These are phyloP conservation scores for Geranium incanum DNA, from an alignment of 441 rosid genomes.

Conservation along the genomic window DNA sequence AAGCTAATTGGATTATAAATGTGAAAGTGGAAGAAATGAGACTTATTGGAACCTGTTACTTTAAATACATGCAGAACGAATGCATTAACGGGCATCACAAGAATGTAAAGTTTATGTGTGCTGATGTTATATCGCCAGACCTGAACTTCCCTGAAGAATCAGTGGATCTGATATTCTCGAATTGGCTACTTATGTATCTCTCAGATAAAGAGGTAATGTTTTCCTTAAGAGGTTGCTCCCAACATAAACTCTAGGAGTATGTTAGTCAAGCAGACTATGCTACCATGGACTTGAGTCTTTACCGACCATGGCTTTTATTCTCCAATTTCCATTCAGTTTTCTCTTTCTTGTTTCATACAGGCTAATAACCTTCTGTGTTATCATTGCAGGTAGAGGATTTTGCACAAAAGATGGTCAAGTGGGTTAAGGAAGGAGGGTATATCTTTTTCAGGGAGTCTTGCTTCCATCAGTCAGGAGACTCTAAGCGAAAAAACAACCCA, in stretches of 20 bases:
- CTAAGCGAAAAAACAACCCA: constrained; percentile 65
- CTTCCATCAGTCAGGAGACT: constrained; percentile 87
- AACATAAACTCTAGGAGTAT: background rate
- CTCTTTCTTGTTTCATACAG: background rate
- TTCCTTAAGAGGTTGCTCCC: background rate
- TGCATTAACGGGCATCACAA: constrained; percentile 65
- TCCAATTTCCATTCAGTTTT: background rate
- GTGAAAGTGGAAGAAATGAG: background rate
- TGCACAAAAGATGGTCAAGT: constrained; percentile 69
- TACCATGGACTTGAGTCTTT: background rate
- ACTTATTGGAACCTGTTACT: constrained; percentile 14
- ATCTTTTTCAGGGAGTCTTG: constrained; percentile 95
- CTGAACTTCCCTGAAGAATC: constrained; percentile 54
- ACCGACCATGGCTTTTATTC: background rate
- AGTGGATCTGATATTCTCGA: constrained; percentile 78
- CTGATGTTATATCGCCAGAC: constrained; percentile 79
- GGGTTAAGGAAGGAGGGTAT: constrained; percentile 80
- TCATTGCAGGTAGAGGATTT: constrained; percentile 56
- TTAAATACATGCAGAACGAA: constrained; percentile 53
- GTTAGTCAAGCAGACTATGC: background rate
- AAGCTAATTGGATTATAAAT: background rate
- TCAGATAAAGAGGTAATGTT: constrained; percentile 71
- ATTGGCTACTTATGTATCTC: constrained; percentile 95
- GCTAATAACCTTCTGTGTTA: background rate
- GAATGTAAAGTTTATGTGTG: constrained; percentile 80